Evolutionary conservation across 1,139 yeast genomes (phyloP).

Genomic region (Blastobotrys illinoisensis): DNA sequence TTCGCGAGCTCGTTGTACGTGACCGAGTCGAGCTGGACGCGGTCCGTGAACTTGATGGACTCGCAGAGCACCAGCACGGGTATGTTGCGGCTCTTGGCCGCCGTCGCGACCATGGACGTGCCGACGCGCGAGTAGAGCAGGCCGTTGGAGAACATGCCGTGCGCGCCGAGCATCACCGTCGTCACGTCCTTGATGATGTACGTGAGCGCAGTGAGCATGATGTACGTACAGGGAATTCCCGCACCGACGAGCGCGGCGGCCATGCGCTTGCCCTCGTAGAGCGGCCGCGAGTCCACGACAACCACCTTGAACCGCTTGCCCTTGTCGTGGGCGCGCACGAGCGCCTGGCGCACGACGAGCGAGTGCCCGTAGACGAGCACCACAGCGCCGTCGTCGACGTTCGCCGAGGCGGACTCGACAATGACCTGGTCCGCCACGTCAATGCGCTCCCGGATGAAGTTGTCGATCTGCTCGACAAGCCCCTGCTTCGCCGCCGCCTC

Average conservation of each 20-base stretch:
- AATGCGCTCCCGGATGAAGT: constrained; percentile 77
- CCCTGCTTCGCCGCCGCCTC: constrained; percentile 71
- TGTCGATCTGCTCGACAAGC: constrained; percentile 65
- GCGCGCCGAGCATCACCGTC: constrained; percentile 91
- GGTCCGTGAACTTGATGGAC: constrained; percentile 87
- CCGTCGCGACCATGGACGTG: constrained; percentile 88
- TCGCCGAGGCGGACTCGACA: constrained; percentile 72
- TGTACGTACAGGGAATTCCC: constrained; percentile 66
- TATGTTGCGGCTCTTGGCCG: constrained; percentile 79
- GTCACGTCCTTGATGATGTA: constrained; percentile 80
- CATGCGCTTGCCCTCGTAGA: constrained; percentile 84
- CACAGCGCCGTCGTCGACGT: constrained; percentile 71
- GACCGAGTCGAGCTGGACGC: constrained; percentile 92
- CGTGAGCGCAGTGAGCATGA: constrained; percentile 71
- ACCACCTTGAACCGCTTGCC: constrained; percentile 71
- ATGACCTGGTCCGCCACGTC: constrained; percentile 81
- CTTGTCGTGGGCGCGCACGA: constrained; percentile 61
- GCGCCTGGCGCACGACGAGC: constrained; percentile 70
- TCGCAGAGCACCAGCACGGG: constrained; percentile 97
- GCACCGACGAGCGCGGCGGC: constrained; percentile 55
- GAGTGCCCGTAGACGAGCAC: constrained; percentile 87
- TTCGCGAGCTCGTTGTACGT: constrained; percentile 91
- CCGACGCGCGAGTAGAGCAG: constrained; percentile 91
- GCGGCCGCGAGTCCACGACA: constrained; percentile 91
- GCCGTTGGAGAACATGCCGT: constrained; percentile 94